Conservation (phyloP, 2,329 filamentous ascomycete genomes). For the Penicillium sp. region DNA sequence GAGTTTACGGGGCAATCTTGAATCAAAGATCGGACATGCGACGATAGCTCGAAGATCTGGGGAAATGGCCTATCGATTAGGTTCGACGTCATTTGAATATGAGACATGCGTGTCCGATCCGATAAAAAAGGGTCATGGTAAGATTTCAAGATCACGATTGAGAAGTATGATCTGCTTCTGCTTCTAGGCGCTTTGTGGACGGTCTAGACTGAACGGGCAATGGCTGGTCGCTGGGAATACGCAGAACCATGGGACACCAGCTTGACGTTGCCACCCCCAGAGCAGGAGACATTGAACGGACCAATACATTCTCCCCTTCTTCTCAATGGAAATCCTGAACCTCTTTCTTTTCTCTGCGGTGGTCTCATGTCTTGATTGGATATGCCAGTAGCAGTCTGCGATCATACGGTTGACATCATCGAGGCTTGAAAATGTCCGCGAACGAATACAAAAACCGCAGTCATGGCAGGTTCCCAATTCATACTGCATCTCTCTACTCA, state of each 20-base stretch:
- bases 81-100: no score
- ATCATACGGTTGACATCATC: conserved; percentile 15
- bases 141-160: no score
- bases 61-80: not conserved
- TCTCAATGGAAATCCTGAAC: no score
- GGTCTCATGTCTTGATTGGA: not conserved
- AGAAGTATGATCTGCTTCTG: no score
- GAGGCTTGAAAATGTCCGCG: not conserved
- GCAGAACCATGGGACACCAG: conserved; percentile 4
- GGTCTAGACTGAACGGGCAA: conserved; percentile 1
- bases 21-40: conserved; percentile 35
- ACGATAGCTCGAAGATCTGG: conserved; percentile 30
- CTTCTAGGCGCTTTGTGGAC: not conserved
- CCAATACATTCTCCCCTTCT: conserved; percentile 5
- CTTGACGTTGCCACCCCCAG: conserved; percentile 10
- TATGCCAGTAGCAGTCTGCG: not conserved
- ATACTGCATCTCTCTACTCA: not conserved
- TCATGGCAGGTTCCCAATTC: no score
- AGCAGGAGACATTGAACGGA: not conserved
- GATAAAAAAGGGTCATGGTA: no score
- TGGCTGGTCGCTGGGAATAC: not conserved
- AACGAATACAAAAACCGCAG: not conserved
- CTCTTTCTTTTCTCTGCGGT: not conserved
- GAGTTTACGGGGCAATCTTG: conserved; percentile 3
- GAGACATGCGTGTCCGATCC: no score